These are phyloP conservation scores for Aspergillus sp. DNA, from an alignment of 2,329 filamentous ascomycete species.

Conservation along the genomic window DNA sequence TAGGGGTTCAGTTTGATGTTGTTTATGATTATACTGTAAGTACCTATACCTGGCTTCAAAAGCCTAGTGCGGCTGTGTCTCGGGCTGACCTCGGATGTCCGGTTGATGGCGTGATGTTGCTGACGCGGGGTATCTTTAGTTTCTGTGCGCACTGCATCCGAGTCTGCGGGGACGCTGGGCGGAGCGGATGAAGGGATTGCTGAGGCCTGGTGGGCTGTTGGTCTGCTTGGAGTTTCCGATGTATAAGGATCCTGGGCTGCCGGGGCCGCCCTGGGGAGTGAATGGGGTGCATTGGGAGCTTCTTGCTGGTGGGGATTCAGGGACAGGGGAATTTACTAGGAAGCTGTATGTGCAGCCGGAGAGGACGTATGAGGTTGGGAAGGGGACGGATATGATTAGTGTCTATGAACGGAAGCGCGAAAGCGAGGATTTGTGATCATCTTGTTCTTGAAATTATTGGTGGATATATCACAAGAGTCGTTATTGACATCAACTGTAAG, in stretches of 20 bases:
- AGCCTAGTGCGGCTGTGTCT: not conserved
- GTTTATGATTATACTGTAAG: slow-evolving; percentile 55
- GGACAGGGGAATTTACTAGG: slow-evolving; percentile 28
- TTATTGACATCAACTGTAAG: not conserved
- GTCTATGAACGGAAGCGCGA: slow-evolving; percentile 27
- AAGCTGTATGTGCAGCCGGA: slow-evolving; percentile 37
- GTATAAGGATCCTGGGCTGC: slow-evolving; percentile 40
- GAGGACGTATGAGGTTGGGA: slow-evolving; percentile 37
- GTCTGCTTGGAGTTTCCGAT: slow-evolving; percentile 56
- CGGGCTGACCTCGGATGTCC: not conserved
- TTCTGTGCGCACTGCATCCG: slow-evolving; percentile 66
- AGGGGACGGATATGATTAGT: slow-evolving; percentile 42
- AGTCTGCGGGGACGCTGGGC: slow-evolving; percentile 60
- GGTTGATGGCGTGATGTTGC: not conserved
- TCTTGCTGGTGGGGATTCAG: slow-evolving; percentile 35
- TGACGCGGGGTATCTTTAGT: slow-evolving; percentile 51
- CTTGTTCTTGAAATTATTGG: not conserved
- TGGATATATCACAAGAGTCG: not conserved
- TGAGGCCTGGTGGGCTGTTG: slow-evolving; percentile 33
- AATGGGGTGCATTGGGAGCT: slow-evolving; percentile 43
- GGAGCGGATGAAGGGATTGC: slow-evolving; percentile 46
- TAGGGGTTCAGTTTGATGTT: slow-evolving; percentile 19
- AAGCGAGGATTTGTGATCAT: not conserved
- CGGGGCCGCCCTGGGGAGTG: slow-evolving; percentile 47
- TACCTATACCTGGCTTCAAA: too few species aligned